phyloP scores from a whole-genome alignment of 164 flowering plant species.

The Berberis vulgaris region DNA sequence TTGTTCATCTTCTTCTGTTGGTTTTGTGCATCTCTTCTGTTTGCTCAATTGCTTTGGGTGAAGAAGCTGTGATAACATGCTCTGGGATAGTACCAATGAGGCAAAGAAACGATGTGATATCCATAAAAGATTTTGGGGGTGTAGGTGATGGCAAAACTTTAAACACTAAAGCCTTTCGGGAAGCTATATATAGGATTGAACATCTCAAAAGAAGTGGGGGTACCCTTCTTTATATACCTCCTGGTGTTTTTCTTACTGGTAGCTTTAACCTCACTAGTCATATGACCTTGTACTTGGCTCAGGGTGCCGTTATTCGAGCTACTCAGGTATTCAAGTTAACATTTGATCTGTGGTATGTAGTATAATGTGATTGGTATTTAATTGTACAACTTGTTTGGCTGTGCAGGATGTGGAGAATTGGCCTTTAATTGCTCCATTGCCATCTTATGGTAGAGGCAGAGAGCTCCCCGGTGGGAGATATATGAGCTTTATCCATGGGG shows the following conservation, averaged over 20 bases:
- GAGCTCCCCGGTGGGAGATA: conserved; percentile 93
- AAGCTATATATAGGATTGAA: conserved; percentile 70
- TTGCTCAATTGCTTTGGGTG: no score
- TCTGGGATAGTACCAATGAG: conserved; percentile 67
- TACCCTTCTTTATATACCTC: conserved; percentile 75
- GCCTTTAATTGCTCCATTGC: conserved; percentile 85
- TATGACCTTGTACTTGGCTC: conserved; percentile 85
- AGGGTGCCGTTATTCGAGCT: conserved; percentile 78
- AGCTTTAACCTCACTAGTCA: conserved; percentile 80
- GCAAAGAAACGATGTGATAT: conserved; percentile 50
- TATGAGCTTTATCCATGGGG: conserved; percentile 83
- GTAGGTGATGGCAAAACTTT: conserved; percentile 77
- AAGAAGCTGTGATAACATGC: conserved; percentile 35
- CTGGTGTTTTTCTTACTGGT: conserved; percentile 78
- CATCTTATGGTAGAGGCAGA: conserved; percentile 98
- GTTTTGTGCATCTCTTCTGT: no score
- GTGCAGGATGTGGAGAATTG: conserved; percentile 60
- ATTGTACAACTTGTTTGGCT: conserved; percentile 7
- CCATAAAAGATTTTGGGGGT: conserved; percentile 81
- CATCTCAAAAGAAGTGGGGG: conserved; percentile 76
- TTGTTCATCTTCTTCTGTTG: no score
- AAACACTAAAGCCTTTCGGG: conserved; percentile 77
- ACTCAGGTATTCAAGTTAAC: conserved; percentile 42
- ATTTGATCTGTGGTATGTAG: not conserved
- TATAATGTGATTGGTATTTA: not conserved